Percentiles rank a stretch among this genome's conserved stretches.
Evolutionary conservation across 2,329 filamentous ascomycete species (phyloP).

Genomic region (Fusarium sulawesiense): DNA sequence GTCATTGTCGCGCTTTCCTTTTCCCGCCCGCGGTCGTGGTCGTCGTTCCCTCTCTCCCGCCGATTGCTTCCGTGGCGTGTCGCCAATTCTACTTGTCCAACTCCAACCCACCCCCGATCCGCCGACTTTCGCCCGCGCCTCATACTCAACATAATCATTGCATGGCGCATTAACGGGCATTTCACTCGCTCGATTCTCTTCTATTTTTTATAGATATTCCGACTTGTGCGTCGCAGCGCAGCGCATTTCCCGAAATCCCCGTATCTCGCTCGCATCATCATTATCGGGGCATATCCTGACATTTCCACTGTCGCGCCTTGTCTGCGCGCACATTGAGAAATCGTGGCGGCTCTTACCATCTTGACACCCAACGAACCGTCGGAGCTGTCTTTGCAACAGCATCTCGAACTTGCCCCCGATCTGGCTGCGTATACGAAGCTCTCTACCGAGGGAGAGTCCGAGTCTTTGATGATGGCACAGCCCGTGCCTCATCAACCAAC

Average conservation of each 20-base stretch:
- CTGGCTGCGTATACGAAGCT: slow-evolving; percentile 63
- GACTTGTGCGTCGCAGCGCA: slow-evolving; percentile 33
- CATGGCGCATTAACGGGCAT: slow-evolving; percentile 50
- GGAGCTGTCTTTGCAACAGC: slow-evolving; percentile 70
- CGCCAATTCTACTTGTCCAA: slow-evolving; percentile 36
- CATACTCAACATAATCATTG: slow-evolving; percentile 38
- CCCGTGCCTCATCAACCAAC: slow-evolving; percentile 74
- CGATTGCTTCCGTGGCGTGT: slow-evolving; percentile 44
- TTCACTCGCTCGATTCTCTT: slow-evolving; percentile 35
- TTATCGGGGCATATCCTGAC: slow-evolving; percentile 13
- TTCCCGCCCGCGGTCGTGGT: slow-evolving; percentile 36
- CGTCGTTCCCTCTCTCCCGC: slow-evolving; percentile 36
- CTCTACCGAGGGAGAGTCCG: slow-evolving; percentile 64
- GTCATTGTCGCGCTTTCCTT: slow-evolving; percentile 35
- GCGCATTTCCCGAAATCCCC: slow-evolving; percentile 23
- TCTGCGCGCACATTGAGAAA: slow-evolving; percentile 52
- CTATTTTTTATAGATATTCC: slow-evolving; percentile 20
- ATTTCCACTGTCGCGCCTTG: slow-evolving; percentile 42
- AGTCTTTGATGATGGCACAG: slow-evolving; percentile 78
- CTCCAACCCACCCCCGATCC: slow-evolving; percentile 37
- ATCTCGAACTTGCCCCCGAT: slow-evolving; percentile 67
- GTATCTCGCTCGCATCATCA: slow-evolving; percentile 28
- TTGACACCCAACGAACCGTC: slow-evolving; percentile 63
- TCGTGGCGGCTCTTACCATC: slow-evolving; percentile 68
- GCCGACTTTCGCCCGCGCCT: slow-evolving; percentile 33